A percentile compares a stretch with the other conserved stretches of the same genome.
Conservation (phyloP, 2,329 filamentous ascomycete genomes). For the Clonostachys sp. region DNA sequence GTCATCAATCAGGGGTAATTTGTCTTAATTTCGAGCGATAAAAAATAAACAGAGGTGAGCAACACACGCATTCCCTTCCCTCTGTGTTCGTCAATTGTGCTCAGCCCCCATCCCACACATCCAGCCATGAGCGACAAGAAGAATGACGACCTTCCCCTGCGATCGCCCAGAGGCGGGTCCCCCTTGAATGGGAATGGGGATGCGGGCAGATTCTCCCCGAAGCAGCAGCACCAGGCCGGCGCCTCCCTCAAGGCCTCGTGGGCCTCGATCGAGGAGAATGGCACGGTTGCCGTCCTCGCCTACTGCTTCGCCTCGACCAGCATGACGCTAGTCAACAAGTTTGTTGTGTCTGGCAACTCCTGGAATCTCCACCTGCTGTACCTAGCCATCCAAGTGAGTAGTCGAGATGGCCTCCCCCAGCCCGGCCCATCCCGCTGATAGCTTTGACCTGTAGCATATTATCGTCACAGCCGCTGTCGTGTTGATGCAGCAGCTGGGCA, state of each 20-base stretch:
- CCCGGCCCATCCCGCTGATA: too few species aligned
- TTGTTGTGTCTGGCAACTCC: constrained; percentile 81
- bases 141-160: constrained; percentile 73
- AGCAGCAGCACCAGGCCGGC: constrained; percentile 21
- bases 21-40: too few species aligned
- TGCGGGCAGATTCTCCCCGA: constrained; percentile 39
- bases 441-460: too few species aligned
- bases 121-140: constrained; percentile 77
- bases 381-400: constrained; percentile 79
- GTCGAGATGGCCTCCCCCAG: neutral
- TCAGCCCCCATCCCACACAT: too few species aligned
- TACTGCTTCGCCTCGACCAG: constrained; percentile 97
- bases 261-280: constrained; percentile 48
- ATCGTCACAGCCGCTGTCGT: too few species aligned
- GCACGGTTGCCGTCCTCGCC: constrained; percentile 72
- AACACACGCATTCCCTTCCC: too few species aligned
- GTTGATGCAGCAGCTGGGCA: constrained; percentile 53
- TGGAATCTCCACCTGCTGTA: constrained; percentile 99
- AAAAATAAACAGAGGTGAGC: too few species aligned
- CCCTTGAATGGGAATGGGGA: constrained; percentile 15
- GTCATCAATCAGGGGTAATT: too few species aligned
- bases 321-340: constrained; percentile 99
- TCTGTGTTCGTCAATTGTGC: too few species aligned
- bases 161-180: constrained; percentile 39
- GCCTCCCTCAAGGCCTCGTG: constrained; percentile 32